These are phyloP conservation scores for Colletotrichum liriopes DNA, from an alignment of 2,329 filamentous ascomycete species.

Conservation along the genomic window DNA sequence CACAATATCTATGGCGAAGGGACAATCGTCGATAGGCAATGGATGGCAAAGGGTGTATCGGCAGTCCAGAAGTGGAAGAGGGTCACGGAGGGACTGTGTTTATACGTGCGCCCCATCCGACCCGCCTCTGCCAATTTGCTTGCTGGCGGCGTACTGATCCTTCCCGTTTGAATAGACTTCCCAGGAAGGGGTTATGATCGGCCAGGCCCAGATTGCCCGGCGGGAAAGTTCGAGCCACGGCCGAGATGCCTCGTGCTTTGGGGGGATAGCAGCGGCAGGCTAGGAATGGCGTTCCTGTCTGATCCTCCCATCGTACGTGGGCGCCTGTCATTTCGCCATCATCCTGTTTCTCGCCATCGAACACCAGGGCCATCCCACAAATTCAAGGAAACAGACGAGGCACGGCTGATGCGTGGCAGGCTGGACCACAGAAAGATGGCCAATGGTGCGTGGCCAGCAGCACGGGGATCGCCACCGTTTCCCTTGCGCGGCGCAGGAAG, in stretches of 20 bases:
- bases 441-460: constrained; percentile 7
- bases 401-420: constrained; percentile 22
- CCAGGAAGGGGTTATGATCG: neutral
- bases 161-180: neutral
- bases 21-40: neutral
- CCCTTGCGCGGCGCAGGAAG: neutral
- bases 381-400: neutral
- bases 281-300: constrained; percentile 1
- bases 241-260: neutral
- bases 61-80: neutral
- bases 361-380: neutral
- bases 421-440: neutral
- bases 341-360: neutral
- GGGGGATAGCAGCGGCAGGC: neutral
- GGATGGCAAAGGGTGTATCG: neutral
- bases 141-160: neutral
- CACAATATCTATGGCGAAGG: neutral
- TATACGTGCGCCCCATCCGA: constrained; percentile 18
- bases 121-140: neutral
- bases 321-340: neutral
- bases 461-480: constrained; percentile 21
- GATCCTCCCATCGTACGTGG: constrained; percentile 16
- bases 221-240: neutral
- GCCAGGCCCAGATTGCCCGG: neutral
- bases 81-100: neutral